A percentile compares a stretch with the other conserved stretches of the same genome.
Evolutionary conservation across 352 stramenopile species (phyloP).

Genomic region (Phytophthora pseudosyringae): DNA sequence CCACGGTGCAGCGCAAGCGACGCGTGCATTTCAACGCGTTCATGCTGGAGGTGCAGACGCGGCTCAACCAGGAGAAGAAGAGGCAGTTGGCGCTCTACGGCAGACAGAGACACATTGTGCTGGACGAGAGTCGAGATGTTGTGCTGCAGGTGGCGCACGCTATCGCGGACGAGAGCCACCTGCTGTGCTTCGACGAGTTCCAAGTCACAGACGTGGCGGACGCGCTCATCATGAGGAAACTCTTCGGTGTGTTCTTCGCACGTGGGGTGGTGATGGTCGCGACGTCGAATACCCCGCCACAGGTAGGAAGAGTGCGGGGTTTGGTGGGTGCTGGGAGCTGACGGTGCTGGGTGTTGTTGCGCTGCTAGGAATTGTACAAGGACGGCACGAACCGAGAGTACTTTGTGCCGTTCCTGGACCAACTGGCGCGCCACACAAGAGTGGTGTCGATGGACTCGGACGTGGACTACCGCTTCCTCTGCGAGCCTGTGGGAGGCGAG

Average conservation of each 20-base stretch:
- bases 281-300: slow-evolving; percentile 93
- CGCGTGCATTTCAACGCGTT: slow-evolving; percentile 98
- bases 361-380: slow-evolving; percentile 91
- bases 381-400: slow-evolving; percentile 96
- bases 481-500: slow-evolving; percentile 35
- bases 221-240: slow-evolving; percentile 96
- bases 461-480: slow-evolving; percentile 77
- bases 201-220: slow-evolving; percentile 98
- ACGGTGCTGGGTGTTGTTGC: slow-evolving; percentile 4
- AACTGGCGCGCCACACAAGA: slow-evolving; percentile 91
- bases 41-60: slow-evolving; percentile 95
- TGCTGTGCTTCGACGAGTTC: slow-evolving; percentile 99
- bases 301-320: slow-evolving; percentile 33
- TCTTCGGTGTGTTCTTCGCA: slow-evolving; percentile 93
- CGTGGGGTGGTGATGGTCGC: slow-evolving; percentile 94
- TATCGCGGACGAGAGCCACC: slow-evolving; percentile 85
- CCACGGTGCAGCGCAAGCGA: slow-evolving; percentile 73
- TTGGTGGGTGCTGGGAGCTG: slow-evolving; percentile 3
- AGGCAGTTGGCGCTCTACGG: slow-evolving; percentile 78
- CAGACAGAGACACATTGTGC: slow-evolving; percentile 88
- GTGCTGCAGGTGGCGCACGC: slow-evolving; percentile 84
- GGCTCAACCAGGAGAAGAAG: slow-evolving; percentile 92
- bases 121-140: slow-evolving; percentile 65
- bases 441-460: slow-evolving; percentile 74
- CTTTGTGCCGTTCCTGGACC: slow-evolving; percentile 97